Percentiles rank a stretch among this genome's conserved stretches.
These are phyloP conservation scores for Lactifluus subvellereus DNA, from an alignment of 768 basidiomycete species.

Conservation along the genomic window DNA sequence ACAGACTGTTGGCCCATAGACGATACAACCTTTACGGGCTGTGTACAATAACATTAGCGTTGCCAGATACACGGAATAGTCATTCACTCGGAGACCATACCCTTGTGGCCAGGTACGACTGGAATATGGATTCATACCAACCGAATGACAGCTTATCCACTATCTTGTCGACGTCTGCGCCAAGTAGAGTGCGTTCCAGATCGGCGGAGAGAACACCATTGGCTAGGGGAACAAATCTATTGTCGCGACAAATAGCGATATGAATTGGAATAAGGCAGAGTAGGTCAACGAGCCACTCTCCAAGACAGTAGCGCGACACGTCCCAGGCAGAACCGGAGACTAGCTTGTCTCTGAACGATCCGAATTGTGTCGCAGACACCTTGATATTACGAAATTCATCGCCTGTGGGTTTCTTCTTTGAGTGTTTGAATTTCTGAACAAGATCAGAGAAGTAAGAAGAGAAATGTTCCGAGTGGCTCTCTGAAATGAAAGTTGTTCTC, in stretches of 20 bases:
- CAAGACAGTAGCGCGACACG: background rate
- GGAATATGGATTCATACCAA: conserved; percentile 34
- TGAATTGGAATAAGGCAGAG: no score
- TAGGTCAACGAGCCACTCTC: no score
- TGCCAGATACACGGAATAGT: background rate
- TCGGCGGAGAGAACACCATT: conserved; percentile 49
- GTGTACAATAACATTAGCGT: background rate
- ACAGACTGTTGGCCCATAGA: conserved; percentile 39
- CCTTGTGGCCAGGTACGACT: conserved; percentile 55
- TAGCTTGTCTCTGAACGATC: conserved; percentile 27
- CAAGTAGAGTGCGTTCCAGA: conserved; percentile 47
- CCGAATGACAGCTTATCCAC: no score
- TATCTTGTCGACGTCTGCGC: conserved; percentile 34
- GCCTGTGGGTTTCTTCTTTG: conserved; percentile 48
- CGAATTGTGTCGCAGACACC: conserved; percentile 32
- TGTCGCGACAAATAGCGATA: no score
- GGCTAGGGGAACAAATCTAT: conserved; percentile 21
- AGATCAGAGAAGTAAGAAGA: conserved; percentile 27
- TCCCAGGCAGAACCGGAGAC: conserved; percentile 13
- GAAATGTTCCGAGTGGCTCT: conserved; percentile 30
- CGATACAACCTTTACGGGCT: conserved; percentile 61
- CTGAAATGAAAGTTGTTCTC: conserved; percentile 41
- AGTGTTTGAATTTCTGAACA: conserved; percentile 36
- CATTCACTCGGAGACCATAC: conserved; percentile 25
- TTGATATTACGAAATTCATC: conserved; percentile 37